Conservation (phyloP, 441 rosid genomes). For the Croton laevigatus region DNA sequence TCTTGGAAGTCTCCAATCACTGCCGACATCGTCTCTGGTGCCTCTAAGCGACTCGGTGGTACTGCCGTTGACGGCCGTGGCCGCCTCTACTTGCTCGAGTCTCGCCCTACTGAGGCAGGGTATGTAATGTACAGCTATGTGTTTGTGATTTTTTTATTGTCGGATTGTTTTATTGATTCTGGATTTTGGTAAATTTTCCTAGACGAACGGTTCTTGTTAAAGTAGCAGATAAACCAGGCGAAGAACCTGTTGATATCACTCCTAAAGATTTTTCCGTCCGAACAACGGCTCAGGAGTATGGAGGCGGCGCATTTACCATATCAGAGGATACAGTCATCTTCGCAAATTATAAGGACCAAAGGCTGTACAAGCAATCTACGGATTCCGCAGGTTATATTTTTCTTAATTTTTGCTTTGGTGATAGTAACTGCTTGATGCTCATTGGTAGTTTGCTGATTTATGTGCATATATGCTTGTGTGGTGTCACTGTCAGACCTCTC, state of each 20-base stretch:
- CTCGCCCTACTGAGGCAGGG: slow-evolving; percentile 89
- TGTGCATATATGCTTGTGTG: neutral
- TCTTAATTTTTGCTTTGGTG: too few relatives aligned
- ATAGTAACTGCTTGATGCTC: neutral
- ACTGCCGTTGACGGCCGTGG: slow-evolving; percentile 70
- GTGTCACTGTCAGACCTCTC: slow-evolving; percentile 41
- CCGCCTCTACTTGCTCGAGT: slow-evolving; percentile 76
- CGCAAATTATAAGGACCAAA: slow-evolving; percentile 86
- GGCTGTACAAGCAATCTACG: slow-evolving; percentile 65
- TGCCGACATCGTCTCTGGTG: slow-evolving; percentile 79
- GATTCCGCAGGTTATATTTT: slow-evolving; percentile 37
- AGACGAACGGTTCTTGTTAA: slow-evolving; percentile 77
- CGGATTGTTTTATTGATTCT: neutral
- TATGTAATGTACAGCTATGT: slow-evolving; percentile 6
- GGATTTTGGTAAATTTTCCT: neutral
- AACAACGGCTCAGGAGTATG: slow-evolving; percentile 80
- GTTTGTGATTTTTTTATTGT: neutral
- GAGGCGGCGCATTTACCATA: slow-evolving; percentile 83
- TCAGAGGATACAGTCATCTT: slow-evolving; percentile 58
- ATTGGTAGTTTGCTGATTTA: neutral
- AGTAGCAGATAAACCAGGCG: slow-evolving; percentile 53
- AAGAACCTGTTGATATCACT: slow-evolving; percentile 60
- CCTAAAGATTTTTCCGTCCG: slow-evolving; percentile 78
- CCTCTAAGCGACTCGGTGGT: slow-evolving; percentile 82
- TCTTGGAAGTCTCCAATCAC: slow-evolving; percentile 98